A percentile compares a stretch with the other conserved stretches of the same genome.
Evolutionary conservation across 2,329 filamentous ascomycete genomes (phyloP).

Genomic region (Arachnopeziza araneosa): DNA sequence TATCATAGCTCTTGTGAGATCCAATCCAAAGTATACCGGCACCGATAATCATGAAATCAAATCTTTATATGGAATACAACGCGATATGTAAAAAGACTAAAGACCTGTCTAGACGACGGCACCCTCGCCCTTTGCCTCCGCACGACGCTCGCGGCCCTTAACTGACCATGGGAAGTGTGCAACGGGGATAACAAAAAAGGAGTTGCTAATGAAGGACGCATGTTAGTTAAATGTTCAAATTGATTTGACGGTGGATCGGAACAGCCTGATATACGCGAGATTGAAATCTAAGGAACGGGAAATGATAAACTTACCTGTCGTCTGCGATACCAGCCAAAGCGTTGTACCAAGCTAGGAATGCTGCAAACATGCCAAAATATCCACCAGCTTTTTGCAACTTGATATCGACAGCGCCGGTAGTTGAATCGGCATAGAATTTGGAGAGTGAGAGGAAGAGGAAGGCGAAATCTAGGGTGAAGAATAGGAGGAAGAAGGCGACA

Average conservation of each 20-base stretch:
- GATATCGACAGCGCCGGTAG: slow-evolving; percentile 34
- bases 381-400: slow-evolving; percentile 65
- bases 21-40: background rate
- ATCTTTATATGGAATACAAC: background rate
- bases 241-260: background rate
- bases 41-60: background rate
- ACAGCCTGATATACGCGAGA: background rate
- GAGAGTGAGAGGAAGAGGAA: slow-evolving; percentile 52
- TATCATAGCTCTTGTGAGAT: background rate
- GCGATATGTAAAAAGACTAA: background rate
- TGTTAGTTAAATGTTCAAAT: background rate
- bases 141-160: slow-evolving; percentile 58
- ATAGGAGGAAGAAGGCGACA: slow-evolving; percentile 54
- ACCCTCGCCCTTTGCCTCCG: slow-evolving; percentile 2
- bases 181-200: slow-evolving; percentile 88
- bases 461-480: slow-evolving; percentile 52
- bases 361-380: slow-evolving; percentile 72
- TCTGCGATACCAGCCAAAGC: slow-evolving; percentile 78
- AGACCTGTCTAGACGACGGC: background rate
- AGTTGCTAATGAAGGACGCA: slow-evolving; percentile 50
- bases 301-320: slow-evolving; percentile 44
- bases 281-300: background rate
- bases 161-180: slow-evolving; percentile 94
- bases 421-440: slow-evolving; percentile 18
- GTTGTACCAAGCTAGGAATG: slow-evolving; percentile 84